These are phyloP conservation scores for Vanrija humicola DNA, from an alignment of 1,284 basidiomycete genomes.

Conservation along the genomic window DNA sequence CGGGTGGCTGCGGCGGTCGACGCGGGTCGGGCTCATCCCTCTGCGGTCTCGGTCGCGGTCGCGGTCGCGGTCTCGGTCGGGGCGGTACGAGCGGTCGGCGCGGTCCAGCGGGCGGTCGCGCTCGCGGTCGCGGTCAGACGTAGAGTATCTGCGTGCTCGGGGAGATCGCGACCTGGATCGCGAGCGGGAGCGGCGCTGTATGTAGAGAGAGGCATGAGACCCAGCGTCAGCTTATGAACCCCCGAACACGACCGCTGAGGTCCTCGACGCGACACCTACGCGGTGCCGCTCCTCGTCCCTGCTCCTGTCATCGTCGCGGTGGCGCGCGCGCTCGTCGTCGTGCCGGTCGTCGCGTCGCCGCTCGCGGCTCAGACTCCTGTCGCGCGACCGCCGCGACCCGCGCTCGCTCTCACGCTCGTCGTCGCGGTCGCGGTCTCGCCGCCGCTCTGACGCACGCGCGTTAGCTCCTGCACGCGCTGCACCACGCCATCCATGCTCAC, in stretches of 20 bases:
- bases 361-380: background rate
- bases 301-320: background rate
- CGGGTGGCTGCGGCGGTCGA: background rate
- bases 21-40: background rate
- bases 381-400: background rate
- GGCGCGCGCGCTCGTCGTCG: background rate
- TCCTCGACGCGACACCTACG: too few species aligned
- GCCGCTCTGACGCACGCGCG: background rate
- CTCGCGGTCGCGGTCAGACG: background rate
- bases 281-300: too few species aligned
- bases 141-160: background rate
- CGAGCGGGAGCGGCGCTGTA: too few species aligned
- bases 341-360: background rate
- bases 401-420: background rate
- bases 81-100: background rate
- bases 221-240: too few species aligned
- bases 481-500: background rate
- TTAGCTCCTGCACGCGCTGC: background rate
- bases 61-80: background rate
- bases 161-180: too few species aligned
- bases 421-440: background rate
- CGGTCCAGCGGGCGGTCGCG: background rate
- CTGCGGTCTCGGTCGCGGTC: slow-evolving; percentile 3
- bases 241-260: too few species aligned
- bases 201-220: too few species aligned